Evolutionary conservation across 495 filamentous ascomycete species (phyloP), one percentile per base, ranked within the genome.

Genomic region (Letharia columbiana): DNA sequence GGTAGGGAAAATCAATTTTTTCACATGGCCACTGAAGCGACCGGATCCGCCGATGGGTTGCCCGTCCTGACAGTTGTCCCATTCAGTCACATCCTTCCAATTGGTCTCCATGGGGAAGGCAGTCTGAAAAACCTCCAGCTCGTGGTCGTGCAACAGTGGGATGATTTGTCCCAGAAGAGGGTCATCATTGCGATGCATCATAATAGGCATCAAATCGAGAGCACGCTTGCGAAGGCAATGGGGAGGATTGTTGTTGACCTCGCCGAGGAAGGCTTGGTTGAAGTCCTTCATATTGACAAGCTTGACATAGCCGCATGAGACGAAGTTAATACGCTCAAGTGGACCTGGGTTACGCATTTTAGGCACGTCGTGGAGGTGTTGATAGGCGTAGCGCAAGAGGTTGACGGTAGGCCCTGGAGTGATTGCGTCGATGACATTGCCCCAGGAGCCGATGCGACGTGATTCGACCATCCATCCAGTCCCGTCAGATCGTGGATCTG

Each of bases 231-330:
- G 61, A 4, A 72, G 62, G 52, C 41, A 45, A 23, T n/a, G 18
- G 6, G 63, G 59, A 39, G 63, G 33, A 15, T 28, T 41, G 18
- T 50, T 47, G 39, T 50, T 50, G 18, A 65, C 61, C 17, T 63
- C 61, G 11, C 68, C 61, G 7, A 71, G 67, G 28, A 64, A 67
- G 7, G 49, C 35, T 56, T 69, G 68, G 41, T 67, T 31, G 20
- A 70, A 68, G 4, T 47, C 59, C 10, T 42, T 57, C 41, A 59
- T 49, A 13, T 70, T 39, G 5, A 44, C 35, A 9, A 81, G 63
- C 18, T 61, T 47, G 10, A 79, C 72, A 61, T 82, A 81, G 23
- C 80, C 80, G 67, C 80, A 82, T 31, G 78, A 80, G 35, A 71
- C 72, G 73, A 82, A 79, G 6, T 63, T 60, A 12, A 81, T 45